Conservation (phyloP, 2,329 filamentous ascomycete genomes). For the Huntiella bhutanensis region DNA sequence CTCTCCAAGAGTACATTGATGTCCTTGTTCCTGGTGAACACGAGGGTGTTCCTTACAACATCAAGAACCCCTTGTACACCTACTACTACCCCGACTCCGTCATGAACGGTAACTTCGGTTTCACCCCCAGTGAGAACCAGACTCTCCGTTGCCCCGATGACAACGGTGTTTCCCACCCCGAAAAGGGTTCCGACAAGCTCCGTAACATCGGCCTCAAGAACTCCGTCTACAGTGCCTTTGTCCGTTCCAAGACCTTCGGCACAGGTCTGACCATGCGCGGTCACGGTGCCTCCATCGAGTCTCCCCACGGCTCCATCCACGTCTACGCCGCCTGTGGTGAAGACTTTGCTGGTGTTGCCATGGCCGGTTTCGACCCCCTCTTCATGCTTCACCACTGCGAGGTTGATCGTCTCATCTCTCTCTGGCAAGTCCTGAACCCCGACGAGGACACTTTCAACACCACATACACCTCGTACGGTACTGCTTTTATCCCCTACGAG, state of each 20-base stretch:
- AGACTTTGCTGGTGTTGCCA: slow-evolving; percentile 23
- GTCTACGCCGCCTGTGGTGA: slow-evolving; percentile 23
- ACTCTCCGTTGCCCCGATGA: slow-evolving; percentile 20
- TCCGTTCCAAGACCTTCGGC: slow-evolving; percentile 19
- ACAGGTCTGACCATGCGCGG: slow-evolving; percentile 20
- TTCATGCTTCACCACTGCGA: slow-evolving; percentile 36
- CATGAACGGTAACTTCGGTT: slow-evolving; percentile 21
- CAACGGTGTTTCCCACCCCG: slow-evolving; percentile 19
- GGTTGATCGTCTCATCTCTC: slow-evolving; percentile 45
- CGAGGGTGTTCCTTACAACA: slow-evolving; percentile 14
- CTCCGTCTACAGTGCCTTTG: slow-evolving; percentile 25
- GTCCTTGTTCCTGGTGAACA: slow-evolving; percentile 24
- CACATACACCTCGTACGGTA: slow-evolving; percentile 18
- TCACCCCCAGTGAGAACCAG: slow-evolving; percentile 18
- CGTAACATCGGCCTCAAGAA: slow-evolving; percentile 19
- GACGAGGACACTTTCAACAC: slow-evolving; percentile 19
- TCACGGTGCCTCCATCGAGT: slow-evolving; percentile 23
- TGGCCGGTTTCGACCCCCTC: slow-evolving; percentile 26
- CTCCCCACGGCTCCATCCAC: slow-evolving; percentile 25
- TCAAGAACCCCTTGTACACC: slow-evolving; percentile 33
- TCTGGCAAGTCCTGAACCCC: slow-evolving; percentile 28
- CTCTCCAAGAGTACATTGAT: slow-evolving; percentile 18
- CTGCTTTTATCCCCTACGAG: slow-evolving; percentile 24
- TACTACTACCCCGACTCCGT: slow-evolving; percentile 28
- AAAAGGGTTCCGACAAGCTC: slow-evolving; percentile 21